Conservation (phyloP, 2,329 filamentous ascomycete species). For the Fusarium tanahbumbuense region DNA sequence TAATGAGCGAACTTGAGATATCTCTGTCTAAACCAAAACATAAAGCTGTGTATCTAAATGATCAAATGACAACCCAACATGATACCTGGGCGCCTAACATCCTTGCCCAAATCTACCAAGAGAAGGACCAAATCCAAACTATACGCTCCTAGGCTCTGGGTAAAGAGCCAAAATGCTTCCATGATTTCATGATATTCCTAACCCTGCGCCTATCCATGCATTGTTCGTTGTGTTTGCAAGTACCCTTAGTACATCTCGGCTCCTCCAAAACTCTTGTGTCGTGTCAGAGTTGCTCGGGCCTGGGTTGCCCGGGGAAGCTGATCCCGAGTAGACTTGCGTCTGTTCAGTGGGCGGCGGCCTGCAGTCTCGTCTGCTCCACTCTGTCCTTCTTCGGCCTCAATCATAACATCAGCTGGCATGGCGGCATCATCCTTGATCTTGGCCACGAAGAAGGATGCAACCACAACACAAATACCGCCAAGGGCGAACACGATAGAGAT, state of each 20-base stretch:
- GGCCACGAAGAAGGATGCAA: conserved; percentile 79
- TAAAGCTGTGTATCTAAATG: conserved; percentile 9
- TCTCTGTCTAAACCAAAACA: conserved; percentile 19
- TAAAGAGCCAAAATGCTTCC: conserved; percentile 25
- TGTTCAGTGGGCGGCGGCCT: conserved; percentile 42
- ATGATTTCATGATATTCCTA: conserved; percentile 9
- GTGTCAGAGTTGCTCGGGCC: conserved; percentile 59
- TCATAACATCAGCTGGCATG: conserved; percentile 53
- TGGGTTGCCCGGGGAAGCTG: conserved; percentile 57
- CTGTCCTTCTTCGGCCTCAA: conserved; percentile 58
- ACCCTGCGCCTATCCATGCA: conserved; percentile 21
- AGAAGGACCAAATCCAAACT: conserved; percentile 11
- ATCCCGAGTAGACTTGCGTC: conserved; percentile 57
- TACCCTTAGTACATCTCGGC: conserved; percentile 51
- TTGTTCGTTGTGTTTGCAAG: neutral
- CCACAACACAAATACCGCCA: conserved; percentile 81
- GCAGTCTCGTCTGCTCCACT: conserved; percentile 48
- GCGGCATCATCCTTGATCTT: conserved; percentile 71
- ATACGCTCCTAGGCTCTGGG: conserved; percentile 15
- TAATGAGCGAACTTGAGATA: conserved; percentile 22
- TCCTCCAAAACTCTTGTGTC: conserved; percentile 63
- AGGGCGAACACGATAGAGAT: conserved; percentile 88
- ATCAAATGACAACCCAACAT: conserved; percentile 13
- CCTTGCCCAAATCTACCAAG: conserved; percentile 1
- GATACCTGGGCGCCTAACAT: conserved; percentile 7